Evolutionary conservation across 495 filamentous ascomycete species (phyloP).

Genomic region (Aspergillus diversus): DNA sequence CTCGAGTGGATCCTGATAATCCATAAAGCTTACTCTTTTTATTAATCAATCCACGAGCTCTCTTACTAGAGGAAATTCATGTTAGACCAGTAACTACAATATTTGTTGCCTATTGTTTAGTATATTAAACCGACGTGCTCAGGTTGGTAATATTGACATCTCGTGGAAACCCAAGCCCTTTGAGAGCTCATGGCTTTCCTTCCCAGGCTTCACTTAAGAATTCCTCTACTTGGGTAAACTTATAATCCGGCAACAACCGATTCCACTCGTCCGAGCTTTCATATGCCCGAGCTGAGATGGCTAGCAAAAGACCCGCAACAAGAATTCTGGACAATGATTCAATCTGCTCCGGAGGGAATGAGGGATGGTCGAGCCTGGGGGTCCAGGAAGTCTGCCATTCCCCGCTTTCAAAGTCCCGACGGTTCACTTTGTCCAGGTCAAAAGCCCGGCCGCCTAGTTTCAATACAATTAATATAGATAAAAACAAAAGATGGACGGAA

Average conservation of each 20-base stretch:
- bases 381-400: constrained; percentile 49
- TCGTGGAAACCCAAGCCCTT: neutral
- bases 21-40: no score
- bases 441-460: constrained; percentile 21
- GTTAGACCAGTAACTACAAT: no score
- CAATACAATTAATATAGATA: no score
- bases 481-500: neutral
- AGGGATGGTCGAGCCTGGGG: constrained; percentile 43
- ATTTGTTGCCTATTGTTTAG: neutral
- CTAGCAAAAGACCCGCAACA: constrained; percentile 44
- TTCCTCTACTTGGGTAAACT: constrained; percentile 42
- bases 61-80: no score
- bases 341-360: constrained; percentile 45
- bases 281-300: constrained; percentile 40
- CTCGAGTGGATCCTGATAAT: no score
- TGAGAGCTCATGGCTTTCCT: neutral
- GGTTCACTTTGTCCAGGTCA: constrained; percentile 45
- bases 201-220: neutral
- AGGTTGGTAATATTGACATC: neutral
- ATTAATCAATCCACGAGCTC: no score
- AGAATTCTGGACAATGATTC: constrained; percentile 36
- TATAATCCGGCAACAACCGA: constrained; percentile 53
- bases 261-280: constrained; percentile 57
- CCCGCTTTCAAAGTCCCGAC: constrained; percentile 49
- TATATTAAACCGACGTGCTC: neutral